Percentiles rank a stretch among this genome's conserved stretches.
These are phyloP conservation scores for Sparassis latifolia DNA, from an alignment of 1,284 basidiomycete genomes.

Conservation along the genomic window DNA sequence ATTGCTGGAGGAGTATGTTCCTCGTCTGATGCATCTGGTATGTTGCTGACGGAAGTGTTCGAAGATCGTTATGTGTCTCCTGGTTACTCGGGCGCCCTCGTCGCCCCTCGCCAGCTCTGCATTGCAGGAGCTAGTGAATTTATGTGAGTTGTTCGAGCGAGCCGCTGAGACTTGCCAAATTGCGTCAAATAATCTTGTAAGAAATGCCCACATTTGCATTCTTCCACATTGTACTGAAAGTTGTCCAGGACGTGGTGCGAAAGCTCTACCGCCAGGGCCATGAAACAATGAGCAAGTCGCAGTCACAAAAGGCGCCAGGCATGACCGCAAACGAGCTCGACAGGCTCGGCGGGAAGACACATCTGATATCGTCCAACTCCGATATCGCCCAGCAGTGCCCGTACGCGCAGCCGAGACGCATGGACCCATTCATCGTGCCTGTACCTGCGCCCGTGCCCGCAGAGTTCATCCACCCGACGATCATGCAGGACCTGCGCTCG, in stretches of 20 bases:
- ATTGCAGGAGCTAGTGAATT: slow-evolving; percentile 48
- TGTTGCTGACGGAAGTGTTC: slow-evolving; percentile 2
- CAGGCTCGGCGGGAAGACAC: slow-evolving; percentile 55
- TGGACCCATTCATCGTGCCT: slow-evolving; percentile 3
- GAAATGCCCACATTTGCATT: slow-evolving; percentile 11
- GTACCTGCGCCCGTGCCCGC: slow-evolving; percentile 10
- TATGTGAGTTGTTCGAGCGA: slow-evolving; percentile 46
- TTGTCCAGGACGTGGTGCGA: slow-evolving; percentile 39
- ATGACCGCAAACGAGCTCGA: slow-evolving; percentile 47
- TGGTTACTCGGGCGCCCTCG: slow-evolving; percentile 51
- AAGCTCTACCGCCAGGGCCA: slow-evolving; percentile 47
- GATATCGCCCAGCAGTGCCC: background rate
- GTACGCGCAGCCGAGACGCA: background rate
- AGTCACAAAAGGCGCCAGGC: slow-evolving; percentile 20
- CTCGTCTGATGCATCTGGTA: background rate
- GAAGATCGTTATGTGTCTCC: slow-evolving; percentile 64
- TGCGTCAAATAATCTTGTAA: slow-evolving; percentile 45
- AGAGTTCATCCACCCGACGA: slow-evolving; percentile 33
- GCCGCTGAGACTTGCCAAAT: slow-evolving; percentile 39
- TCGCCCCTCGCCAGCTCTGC: slow-evolving; percentile 50
- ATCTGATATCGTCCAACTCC: slow-evolving; percentile 16
- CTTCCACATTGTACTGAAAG: background rate
- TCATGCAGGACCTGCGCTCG: slow-evolving; percentile 36
- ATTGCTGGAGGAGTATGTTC: slow-evolving; percentile 52
- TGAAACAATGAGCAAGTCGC: slow-evolving; percentile 35